Evolutionary conservation across 2,329 filamentous ascomycete genomes (phyloP).

Genomic region (Alternaria panax): DNA sequence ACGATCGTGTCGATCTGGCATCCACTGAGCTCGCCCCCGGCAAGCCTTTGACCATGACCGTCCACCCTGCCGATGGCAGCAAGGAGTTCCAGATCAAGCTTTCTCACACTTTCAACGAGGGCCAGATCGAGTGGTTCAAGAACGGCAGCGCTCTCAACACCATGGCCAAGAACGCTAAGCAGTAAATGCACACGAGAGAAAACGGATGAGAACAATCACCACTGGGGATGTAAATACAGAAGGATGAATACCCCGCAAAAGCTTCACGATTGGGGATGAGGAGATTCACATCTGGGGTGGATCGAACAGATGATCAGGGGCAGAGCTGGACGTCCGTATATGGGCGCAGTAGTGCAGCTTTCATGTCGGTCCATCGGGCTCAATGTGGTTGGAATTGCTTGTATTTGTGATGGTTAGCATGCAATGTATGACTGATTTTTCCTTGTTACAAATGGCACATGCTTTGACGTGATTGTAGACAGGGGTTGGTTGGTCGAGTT

Average conservation of each 20-base stretch:
- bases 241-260: conserved; percentile 32
- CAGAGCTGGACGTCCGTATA: conserved; percentile 24
- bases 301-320: conserved; percentile 30
- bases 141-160: conserved; percentile 97
- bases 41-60: conserved; percentile 88
- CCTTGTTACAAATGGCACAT: conserved; percentile 12
- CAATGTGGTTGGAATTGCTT: conserved; percentile 42
- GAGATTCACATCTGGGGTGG: conserved; percentile 26
- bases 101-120: conserved; percentile 96
- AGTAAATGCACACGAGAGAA: conserved; percentile 25
- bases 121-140: conserved; percentile 99
- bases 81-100: conserved; percentile 82
- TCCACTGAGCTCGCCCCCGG: conserved; percentile 90
- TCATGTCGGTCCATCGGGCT: conserved; percentile 39
- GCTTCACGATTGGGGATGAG: conserved; percentile 26
- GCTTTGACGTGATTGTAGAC: neutral
- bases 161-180: conserved; percentile 78
- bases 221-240: conserved; percentile 46
- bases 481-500: neutral
- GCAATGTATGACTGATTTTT: conserved; percentile 45
- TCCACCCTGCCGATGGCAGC: conserved; percentile 86
- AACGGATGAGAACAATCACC: conserved; percentile 21
- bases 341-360: conserved; percentile 30
- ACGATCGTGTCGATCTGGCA: conserved; percentile 89
- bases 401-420: conserved; percentile 51